Conservation (phyloP, 73 alveolate species). For the Blepharisma japonicum region DNA sequence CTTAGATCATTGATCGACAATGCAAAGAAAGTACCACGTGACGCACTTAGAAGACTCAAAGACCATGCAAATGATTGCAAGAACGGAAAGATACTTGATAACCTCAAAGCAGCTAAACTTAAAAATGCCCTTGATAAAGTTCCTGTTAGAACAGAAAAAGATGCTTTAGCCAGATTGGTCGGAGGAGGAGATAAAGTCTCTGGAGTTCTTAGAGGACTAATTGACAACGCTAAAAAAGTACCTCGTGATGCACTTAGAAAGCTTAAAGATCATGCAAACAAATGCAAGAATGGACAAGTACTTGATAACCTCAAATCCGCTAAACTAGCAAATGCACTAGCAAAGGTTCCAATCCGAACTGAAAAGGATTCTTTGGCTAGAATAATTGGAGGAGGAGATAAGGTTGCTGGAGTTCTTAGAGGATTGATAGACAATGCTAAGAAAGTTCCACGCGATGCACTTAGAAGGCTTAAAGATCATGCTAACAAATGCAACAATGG, state of each 20-base stretch:
- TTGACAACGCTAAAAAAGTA: neutral
- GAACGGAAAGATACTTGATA: neutral
- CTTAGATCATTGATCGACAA: neutral
- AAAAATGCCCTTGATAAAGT: neutral
- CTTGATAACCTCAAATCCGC: neutral
- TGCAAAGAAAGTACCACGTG: neutral
- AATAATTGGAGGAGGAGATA: constrained; percentile 6
- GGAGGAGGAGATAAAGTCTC: constrained; percentile 4
- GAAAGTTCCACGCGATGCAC: neutral
- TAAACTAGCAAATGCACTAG: neutral
- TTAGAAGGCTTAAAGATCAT: neutral
- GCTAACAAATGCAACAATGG: neutral
- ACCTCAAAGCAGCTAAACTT: neutral
- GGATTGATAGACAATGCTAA: neutral
- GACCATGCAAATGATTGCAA: neutral
- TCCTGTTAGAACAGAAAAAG: neutral
- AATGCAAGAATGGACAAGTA: neutral
- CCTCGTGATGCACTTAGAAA: constrained; percentile 9
- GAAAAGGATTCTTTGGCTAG: neutral
- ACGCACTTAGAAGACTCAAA: neutral
- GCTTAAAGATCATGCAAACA: neutral
- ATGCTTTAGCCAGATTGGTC: neutral
- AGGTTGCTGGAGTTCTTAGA: neutral
- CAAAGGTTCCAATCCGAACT: neutral
- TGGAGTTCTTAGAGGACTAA: neutral